Percentiles rank a stretch among this genome's conserved stretches.
These are phyloP conservation scores for Euphrasia confusa DNA, from an alignment of 257 asterid genomes.

Conservation along the genomic window DNA sequence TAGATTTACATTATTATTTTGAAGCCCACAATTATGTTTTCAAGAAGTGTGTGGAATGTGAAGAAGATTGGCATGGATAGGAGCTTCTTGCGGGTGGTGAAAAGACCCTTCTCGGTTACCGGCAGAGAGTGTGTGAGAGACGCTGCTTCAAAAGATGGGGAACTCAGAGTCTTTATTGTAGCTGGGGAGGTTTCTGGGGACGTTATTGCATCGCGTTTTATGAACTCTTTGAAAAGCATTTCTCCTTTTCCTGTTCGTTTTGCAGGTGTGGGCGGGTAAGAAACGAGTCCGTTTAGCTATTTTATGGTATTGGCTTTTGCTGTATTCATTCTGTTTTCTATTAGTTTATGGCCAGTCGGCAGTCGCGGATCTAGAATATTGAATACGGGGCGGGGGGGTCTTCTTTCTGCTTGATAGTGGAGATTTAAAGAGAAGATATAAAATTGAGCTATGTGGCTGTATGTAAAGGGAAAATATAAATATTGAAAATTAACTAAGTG, in stretches of 20 bases:
- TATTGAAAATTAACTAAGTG: too few relatives aligned
- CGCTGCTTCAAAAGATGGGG: constrained; percentile 71
- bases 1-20: neutral
- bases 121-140: constrained; percentile 38
- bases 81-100: constrained; percentile 28
- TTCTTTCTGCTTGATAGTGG: too few relatives aligned
- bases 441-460: too few relatives aligned
- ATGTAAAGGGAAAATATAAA: too few relatives aligned
- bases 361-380: too few relatives aligned
- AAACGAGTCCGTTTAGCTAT: neutral
- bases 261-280: constrained; percentile 92
- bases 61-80: constrained; percentile 22
- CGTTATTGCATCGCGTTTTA: constrained; percentile 72
- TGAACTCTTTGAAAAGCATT: constrained; percentile 59
- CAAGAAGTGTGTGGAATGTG: constrained; percentile 28
- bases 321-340: neutral
- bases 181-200: constrained; percentile 99
- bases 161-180: constrained; percentile 82
- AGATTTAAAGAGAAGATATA: too few relatives aligned
- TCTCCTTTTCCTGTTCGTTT: constrained; percentile 71
- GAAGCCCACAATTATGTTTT: constrained; percentile 25
- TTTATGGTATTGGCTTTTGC: neutral
- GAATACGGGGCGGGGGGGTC: too few relatives aligned
- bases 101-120: constrained; percentile 40
- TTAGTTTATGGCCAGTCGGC: neutral